Evolutionary conservation across 2,329 filamentous ascomycete genomes (phyloP).

Genomic region (Stagonosporopsis chrysanthemi): DNA sequence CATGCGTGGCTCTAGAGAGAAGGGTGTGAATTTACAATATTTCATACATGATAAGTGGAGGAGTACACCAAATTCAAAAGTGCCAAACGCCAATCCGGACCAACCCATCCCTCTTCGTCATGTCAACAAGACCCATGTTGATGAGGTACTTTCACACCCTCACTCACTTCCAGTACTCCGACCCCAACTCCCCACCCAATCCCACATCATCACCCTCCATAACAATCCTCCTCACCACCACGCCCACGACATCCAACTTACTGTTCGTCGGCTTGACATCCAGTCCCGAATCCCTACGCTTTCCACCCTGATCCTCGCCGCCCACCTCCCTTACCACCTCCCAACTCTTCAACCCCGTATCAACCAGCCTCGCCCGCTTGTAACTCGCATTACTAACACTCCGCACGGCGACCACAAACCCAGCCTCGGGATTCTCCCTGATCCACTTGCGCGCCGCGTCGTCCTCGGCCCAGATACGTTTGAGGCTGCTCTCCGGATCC

Average conservation of each 20-base stretch:
- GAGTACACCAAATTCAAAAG: neutral
- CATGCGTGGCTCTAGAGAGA: neutral
- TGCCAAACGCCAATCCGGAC: neutral
- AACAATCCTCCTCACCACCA: conserved; percentile 41
- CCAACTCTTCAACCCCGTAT: conserved; percentile 39
- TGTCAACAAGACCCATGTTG: neutral
- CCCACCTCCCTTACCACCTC: conserved; percentile 45
- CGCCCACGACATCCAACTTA: conserved; percentile 46
- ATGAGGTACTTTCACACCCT: neutral
- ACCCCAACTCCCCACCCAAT: conserved; percentile 44
- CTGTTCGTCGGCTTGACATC: conserved; percentile 42
- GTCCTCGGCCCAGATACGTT: conserved; percentile 34
- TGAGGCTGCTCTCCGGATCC: conserved; percentile 35
- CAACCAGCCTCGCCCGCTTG: conserved; percentile 44
- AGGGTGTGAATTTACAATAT: neutral
- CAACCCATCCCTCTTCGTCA: neutral
- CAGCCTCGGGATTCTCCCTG: conserved; percentile 38
- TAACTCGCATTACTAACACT: conserved; percentile 47
- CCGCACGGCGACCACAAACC: conserved; percentile 43
- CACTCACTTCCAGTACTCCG: conserved; percentile 38
- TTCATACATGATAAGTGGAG: neutral
- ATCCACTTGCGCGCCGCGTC: conserved; percentile 39
- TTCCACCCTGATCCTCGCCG: conserved; percentile 36
- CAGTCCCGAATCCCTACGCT: conserved; percentile 42
- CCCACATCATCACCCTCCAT: conserved; percentile 36